Percentiles rank a stretch among this genome's conserved stretches.
phyloP scores from a whole-genome alignment of 805 yeast species.

The Teunomyces atbi region DNA sequence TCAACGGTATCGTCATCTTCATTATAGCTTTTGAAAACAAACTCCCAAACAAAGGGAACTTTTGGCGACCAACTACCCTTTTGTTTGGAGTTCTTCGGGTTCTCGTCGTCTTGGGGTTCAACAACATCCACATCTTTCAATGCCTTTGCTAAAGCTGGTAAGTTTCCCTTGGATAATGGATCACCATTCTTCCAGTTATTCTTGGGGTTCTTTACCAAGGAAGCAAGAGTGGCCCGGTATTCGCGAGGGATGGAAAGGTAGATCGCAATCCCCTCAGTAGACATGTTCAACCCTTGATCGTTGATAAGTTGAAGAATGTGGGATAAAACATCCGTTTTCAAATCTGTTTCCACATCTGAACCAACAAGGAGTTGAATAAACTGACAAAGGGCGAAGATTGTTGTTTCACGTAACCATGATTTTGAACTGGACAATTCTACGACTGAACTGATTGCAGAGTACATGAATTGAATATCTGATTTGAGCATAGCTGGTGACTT shows the following conservation, averaged over 20 bases:
- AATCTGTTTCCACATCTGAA: slow-evolving; percentile 14
- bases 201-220: slow-evolving; percentile 13
- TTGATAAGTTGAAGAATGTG: slow-evolving; percentile 45
- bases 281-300: slow-evolving; percentile 53
- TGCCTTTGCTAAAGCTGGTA: slow-evolving; percentile 58
- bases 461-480: slow-evolving; percentile 25
- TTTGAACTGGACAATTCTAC: slow-evolving; percentile 61
- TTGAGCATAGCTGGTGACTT: slow-evolving; percentile 36
- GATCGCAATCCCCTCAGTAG: slow-evolving; percentile 80
- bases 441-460: slow-evolving; percentile 44
- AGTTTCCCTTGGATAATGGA: slow-evolving; percentile 71
- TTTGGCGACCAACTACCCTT: slow-evolving; percentile 73
- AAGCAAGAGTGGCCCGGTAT: slow-evolving; percentile 13
- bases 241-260: slow-evolving; percentile 52
- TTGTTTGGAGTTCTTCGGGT: slow-evolving; percentile 40
- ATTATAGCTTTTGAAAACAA: slow-evolving; percentile 48
- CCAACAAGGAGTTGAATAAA: slow-evolving; percentile 28
- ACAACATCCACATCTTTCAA: slow-evolving; percentile 54
- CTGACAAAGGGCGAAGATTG: slow-evolving; percentile 66
- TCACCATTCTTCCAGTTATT: slow-evolving; percentile 66
- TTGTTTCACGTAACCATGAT: slow-evolving; percentile 84
- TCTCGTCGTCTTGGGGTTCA: slow-evolving; percentile 29
- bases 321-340: slow-evolving; percentile 17
- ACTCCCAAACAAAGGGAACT: slow-evolving; percentile 74
- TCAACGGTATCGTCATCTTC: slow-evolving; percentile 18